Evolutionary conservation across 2,329 filamentous ascomycete species (phyloP), one percentile per base, ranked within the genome.

Genomic region (Stachybotrys chlorohalonatus): DNA sequence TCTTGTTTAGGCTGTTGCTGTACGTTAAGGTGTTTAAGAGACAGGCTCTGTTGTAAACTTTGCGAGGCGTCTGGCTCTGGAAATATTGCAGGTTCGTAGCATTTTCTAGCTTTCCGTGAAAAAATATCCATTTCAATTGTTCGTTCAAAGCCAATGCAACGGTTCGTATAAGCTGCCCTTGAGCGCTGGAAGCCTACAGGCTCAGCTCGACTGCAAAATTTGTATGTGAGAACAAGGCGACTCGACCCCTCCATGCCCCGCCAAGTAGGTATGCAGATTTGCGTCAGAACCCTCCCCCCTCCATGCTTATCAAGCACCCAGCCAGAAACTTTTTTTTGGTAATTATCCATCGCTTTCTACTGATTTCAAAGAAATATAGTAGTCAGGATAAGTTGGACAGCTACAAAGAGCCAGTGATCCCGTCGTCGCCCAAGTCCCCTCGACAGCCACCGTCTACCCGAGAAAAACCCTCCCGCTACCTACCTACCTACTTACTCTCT

Each of bases 271-370:
- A 13, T 42, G 36, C 36, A 42, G 36, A 42, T 42, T 42, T 42
- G 36, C 36, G 36, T 42, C 36, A 42, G 36, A 5, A 42, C 36
- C 36, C 9, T 5, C 5, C 36, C 13, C 36, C 36, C 8, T 42
- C 36, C 36, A 42, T 47, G 46, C 46, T 47, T 47, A 47, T 47
- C 46, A 47, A 47, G 36, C 36, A 42, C 36, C 24, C 36, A 42
- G 36, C 36, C 8, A 54, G 39, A 56, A 62, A 47, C 51, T 53
- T 47, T 47, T 47, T 42, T 13, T 42, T 9, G 36, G 6, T 4
- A 13, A 9, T 13, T 5, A 13, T 42, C 36, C 36, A 42, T 42
- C 36, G 36, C 36, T 42, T 42, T 42, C 36, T 5, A 42, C 36
- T 42, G 9, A 42, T 42, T 42, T 9, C 36, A 42, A 42, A 13